A percentile compares a stretch with the other conserved stretches of the same genome.
Conservation (phyloP, 169 alveolate genomes). For the Theileria sp. region DNA sequence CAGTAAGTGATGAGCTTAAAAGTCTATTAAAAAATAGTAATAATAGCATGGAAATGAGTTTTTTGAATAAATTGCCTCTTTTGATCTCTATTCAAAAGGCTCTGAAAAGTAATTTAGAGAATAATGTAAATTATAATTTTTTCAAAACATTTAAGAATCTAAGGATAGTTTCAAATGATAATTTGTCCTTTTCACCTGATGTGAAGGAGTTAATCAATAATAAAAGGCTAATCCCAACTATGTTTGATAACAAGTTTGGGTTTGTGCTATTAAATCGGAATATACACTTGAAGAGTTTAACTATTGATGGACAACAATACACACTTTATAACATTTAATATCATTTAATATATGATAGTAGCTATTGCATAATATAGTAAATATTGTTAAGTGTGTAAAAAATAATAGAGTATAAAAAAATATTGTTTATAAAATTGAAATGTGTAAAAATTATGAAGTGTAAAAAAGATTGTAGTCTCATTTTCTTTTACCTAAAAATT, state of each 20-base stretch:
- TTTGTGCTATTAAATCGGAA: slow-evolving; percentile 8
- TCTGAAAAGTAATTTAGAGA: neutral
- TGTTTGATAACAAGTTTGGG: neutral
- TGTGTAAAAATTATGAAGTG: neutral
- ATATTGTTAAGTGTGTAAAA: neutral
- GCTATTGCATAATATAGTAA: too few species aligned
- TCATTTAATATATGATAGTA: neutral
- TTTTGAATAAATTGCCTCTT: neutral
- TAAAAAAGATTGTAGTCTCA: neutral
- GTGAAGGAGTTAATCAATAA: neutral
- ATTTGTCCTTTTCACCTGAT: neutral
- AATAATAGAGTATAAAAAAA: too few species aligned
- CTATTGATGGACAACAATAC: slow-evolving; percentile 1
- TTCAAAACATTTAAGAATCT: neutral
- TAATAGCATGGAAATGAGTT: neutral
- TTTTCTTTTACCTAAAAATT: neutral
- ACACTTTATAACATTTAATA: neutral
- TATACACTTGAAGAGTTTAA: neutral
- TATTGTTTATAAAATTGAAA: neutral
- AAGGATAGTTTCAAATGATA: neutral
- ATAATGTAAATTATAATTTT: too few species aligned
- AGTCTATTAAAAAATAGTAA: neutral
- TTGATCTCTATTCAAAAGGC: neutral
- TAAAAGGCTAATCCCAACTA: neutral
- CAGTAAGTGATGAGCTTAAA: neutral